These are phyloP conservation scores for Marsdenia floribunda DNA, from an alignment of 257 asterid genomes.

Conservation along the genomic window DNA sequence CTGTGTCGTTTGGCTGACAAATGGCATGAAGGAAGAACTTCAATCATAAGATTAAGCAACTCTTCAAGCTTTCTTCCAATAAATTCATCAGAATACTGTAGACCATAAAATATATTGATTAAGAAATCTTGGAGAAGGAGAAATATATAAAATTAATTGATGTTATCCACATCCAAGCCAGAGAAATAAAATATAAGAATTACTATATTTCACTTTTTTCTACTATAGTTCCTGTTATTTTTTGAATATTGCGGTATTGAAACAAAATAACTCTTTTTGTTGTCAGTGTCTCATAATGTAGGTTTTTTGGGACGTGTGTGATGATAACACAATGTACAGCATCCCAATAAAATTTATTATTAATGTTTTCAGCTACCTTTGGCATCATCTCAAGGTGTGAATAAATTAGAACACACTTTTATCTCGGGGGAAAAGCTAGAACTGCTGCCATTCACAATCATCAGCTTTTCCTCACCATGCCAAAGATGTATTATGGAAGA, in stretches of 20 bases:
- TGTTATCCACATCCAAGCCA: slow-evolving; percentile 1
- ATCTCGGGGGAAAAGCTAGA: not conserved
- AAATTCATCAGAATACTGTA: slow-evolving; percentile 57
- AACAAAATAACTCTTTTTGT: not conserved
- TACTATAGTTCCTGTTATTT: not conserved
- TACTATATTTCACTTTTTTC: not conserved
- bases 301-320: not conserved
- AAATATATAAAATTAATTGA: not conserved
- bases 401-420: not conserved
- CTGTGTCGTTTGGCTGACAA: slow-evolving; percentile 90
- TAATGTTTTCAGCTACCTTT: not conserved
- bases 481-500: not conserved
- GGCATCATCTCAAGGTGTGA: not conserved
- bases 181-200: not conserved
- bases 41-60: slow-evolving; percentile 69
- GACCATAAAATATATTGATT: slow-evolving; percentile 3
- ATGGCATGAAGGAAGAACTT: slow-evolving; percentile 78
- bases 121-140: not conserved
- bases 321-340: not conserved
- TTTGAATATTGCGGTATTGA: not conserved
- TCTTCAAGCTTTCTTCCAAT: slow-evolving; percentile 58
- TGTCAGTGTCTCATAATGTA: not conserved
- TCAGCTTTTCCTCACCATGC: not conserved
- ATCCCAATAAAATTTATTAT: not conserved
- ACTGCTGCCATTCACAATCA: not conserved